These are phyloP conservation scores for Metschnikowia gelsemii DNA, from an alignment of 805 yeast species.

Conservation along the genomic window DNA sequence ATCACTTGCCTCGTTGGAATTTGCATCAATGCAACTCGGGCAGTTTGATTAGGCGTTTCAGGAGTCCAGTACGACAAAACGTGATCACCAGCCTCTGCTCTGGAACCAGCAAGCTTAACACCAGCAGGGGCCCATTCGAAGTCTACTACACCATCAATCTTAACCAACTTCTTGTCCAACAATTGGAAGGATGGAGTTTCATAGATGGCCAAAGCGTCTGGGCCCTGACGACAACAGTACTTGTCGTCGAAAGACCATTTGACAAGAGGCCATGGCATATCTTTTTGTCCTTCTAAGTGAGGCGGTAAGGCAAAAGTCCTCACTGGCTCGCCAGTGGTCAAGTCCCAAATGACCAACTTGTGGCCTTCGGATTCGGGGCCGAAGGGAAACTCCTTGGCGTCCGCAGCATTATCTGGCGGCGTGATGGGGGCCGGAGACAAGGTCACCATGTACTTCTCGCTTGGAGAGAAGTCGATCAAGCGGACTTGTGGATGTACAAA, in stretches of 20 bases:
- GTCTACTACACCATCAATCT: constrained; percentile 80
- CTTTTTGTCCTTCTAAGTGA: constrained; percentile 60
- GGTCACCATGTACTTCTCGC: constrained; percentile 85
- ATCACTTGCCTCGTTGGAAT: constrained; percentile 78
- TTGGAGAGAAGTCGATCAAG: constrained; percentile 88
- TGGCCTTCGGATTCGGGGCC: constrained; percentile 88
- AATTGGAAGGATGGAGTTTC: constrained; percentile 77
- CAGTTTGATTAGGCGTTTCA: constrained; percentile 86
- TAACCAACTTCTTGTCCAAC: constrained; percentile 80
- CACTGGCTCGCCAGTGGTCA: constrained; percentile 75
- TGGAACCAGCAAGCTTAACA: constrained; percentile 60
- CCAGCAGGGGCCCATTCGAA: constrained; percentile 95
- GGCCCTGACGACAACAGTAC: constrained; percentile 93
- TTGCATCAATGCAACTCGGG: constrained; percentile 88
- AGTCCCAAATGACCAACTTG: constrained; percentile 90
- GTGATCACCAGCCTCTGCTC: constrained; percentile 55
- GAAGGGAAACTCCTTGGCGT: constrained; percentile 73
- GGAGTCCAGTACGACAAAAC: constrained; percentile 96
- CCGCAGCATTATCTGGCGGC: constrained; percentile 60
- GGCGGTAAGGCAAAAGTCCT: constrained; percentile 91
- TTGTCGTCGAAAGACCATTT: constrained; percentile 93
- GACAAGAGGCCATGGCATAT: constrained; percentile 92
- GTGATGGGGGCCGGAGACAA: constrained; percentile 82
- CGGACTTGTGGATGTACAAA: constrained; percentile 88
- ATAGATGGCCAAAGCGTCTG: constrained; percentile 87